Percentiles rank a stretch among this genome's conserved stretches.
Evolutionary conservation across 2,329 filamentous ascomycete genomes (phyloP).

Genomic region (Aspergillus uvarum): DNA sequence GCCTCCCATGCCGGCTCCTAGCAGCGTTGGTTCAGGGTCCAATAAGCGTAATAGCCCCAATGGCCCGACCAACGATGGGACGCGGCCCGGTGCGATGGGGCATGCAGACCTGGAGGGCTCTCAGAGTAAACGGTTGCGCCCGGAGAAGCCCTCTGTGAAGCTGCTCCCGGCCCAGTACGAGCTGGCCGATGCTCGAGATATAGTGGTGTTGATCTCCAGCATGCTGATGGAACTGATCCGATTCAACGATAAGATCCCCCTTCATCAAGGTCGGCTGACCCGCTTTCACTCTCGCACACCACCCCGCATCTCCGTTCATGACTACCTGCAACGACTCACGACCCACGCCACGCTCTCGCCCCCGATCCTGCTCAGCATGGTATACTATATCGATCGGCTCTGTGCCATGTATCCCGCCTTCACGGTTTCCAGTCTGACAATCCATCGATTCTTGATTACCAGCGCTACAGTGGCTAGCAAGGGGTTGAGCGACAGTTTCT

Average conservation of each 20-base stretch:
- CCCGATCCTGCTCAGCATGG: constrained; percentile 94
- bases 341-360: constrained; percentile 92
- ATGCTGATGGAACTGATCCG: constrained; percentile 95
- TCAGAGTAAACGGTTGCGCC: constrained; percentile 48
- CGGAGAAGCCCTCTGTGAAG: constrained; percentile 50
- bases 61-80: constrained; percentile 25
- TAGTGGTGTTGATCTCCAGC: constrained; percentile 86
- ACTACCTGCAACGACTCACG: constrained; percentile 89
- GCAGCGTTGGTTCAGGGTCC: constrained; percentile 24
- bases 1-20: constrained; percentile 33
- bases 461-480: constrained; percentile 95
- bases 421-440: constrained; percentile 92
- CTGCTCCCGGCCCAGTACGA: constrained; percentile 71
- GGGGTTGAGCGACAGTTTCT: constrained; percentile 93
- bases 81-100: constrained; percentile 20
- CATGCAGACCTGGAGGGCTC: constrained; percentile 32
- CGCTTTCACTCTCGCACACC: constrained; percentile 90
- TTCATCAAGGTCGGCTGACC: constrained; percentile 82
- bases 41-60: constrained; percentile 38
- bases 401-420: constrained; percentile 92
- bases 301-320: constrained; percentile 88
- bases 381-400: constrained; percentile 95
- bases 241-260: constrained; percentile 83
- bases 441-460: constrained; percentile 95
- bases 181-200: constrained; percentile 75